A percentile compares a stretch with the other conserved stretches of the same genome.
Conservation (phyloP, 495 filamentous ascomycete genomes). For the Usnea hakonensis region DNA sequence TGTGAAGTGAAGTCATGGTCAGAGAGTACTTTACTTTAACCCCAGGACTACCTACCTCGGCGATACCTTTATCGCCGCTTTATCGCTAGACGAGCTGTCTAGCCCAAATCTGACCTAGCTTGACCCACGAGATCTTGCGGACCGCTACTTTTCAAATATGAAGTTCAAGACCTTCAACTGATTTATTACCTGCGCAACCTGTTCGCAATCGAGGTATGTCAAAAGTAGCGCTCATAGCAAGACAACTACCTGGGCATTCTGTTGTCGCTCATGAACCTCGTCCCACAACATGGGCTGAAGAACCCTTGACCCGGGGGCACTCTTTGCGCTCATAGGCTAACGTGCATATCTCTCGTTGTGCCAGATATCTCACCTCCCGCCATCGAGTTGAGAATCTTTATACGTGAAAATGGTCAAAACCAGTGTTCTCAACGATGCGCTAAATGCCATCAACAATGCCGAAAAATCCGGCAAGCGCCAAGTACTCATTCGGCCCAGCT, state of each 20-base stretch:
- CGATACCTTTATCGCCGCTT: not conserved
- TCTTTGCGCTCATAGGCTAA: constrained; percentile 92
- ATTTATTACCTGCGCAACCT: not conserved
- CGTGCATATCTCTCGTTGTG: constrained; percentile 30
- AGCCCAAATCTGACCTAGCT: not conserved
- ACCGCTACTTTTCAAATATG: not conserved
- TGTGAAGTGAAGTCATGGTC: no score
- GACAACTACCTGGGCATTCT: not conserved
- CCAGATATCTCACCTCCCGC: constrained; percentile 71
- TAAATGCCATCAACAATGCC: constrained; percentile 99
- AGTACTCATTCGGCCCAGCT: constrained; percentile 89
- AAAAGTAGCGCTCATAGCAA: not conserved
- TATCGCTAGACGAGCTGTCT: constrained; percentile 5
- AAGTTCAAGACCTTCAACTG: not conserved
- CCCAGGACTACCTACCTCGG: not conserved
- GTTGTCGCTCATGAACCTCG: not conserved
- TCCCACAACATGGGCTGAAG: constrained; percentile 34
- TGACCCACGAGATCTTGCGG: constrained; percentile 5
- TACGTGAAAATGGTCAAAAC: constrained; percentile 93
- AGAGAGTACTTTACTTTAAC: no score
- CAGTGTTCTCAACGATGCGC: constrained; percentile 96
- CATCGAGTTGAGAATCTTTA: constrained; percentile 78
- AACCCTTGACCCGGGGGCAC: constrained; percentile 85
- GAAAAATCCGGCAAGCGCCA: constrained; percentile 99
- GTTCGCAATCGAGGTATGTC: constrained; percentile 11